Percentiles rank a stretch among this genome's conserved stretches.
Conservation (phyloP, 495 filamentous ascomycete species). For the Clavariopsis aquatica region DNA sequence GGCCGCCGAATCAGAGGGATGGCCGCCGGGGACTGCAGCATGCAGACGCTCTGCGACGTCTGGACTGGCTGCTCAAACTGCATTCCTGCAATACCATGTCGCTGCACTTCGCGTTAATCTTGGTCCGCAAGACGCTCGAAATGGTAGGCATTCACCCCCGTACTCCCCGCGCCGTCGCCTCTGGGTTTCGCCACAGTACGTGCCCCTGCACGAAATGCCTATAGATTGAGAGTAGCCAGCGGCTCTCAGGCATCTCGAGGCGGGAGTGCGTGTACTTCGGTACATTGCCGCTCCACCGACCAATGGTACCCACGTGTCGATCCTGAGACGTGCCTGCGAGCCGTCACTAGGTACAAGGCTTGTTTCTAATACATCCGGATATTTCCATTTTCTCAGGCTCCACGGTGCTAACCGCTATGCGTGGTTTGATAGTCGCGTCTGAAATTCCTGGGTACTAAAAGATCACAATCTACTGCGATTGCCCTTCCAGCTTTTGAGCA, state of each 20-base stretch:
- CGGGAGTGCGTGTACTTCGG: slow-evolving; percentile 23
- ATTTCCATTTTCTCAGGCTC: slow-evolving; percentile 30
- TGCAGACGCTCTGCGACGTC: neutral
- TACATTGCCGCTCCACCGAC: slow-evolving; percentile 34
- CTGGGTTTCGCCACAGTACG: slow-evolving; percentile 18
- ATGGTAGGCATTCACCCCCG: neutral
- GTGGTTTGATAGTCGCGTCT: slow-evolving; percentile 28
- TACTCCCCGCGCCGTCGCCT: slow-evolving; percentile 4
- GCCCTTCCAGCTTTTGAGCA: slow-evolving; percentile 6
- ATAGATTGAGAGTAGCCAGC: slow-evolving; percentile 30
- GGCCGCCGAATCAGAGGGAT: slow-evolving; percentile 24
- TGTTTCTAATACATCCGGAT: slow-evolving; percentile 39
- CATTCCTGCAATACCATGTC: slow-evolving; percentile 12
- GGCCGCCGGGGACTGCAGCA: slow-evolving; percentile 1
- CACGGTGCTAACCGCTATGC: slow-evolving; percentile 21
- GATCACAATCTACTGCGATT: slow-evolving; percentile 34
- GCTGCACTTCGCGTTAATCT: slow-evolving; percentile 18
- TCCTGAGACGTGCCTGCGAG: slow-evolving; percentile 24
- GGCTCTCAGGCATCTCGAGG: slow-evolving; percentile 21
- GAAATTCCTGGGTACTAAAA: slow-evolving; percentile 30
- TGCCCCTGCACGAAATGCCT: slow-evolving; percentile 17
- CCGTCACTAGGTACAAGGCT: slow-evolving; percentile 36
- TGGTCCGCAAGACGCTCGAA: slow-evolving; percentile 5
- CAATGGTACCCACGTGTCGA: slow-evolving; percentile 23
- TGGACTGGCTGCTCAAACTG: slow-evolving; percentile 22